Conservation (phyloP, 768 basidiomycete species). For the Lyophyllum shimeji region DNA sequence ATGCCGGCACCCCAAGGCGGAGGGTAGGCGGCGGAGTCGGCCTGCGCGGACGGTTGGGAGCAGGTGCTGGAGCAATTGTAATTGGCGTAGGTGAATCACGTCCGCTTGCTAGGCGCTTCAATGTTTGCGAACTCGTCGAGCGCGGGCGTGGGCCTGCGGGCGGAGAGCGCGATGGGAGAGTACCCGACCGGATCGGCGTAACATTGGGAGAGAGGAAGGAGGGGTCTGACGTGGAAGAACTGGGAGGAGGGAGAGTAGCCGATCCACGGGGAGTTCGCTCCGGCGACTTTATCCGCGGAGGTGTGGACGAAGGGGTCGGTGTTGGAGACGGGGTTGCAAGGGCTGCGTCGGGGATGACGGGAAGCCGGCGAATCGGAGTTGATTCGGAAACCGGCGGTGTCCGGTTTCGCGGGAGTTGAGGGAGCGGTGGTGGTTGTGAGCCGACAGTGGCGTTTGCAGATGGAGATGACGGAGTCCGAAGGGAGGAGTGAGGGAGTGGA, state of each 20-base stretch:
- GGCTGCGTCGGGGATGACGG: slow-evolving; percentile 12
- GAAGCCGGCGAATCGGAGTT: slow-evolving; percentile 15
- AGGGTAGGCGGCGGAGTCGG: slow-evolving; percentile 1
- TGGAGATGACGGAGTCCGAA: slow-evolving; percentile 1
- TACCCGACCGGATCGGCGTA: slow-evolving; percentile 9
- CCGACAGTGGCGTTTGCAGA: neutral
- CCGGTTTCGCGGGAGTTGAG: neutral
- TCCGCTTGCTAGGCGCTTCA: slow-evolving; percentile 2
- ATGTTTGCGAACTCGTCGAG: slow-evolving; percentile 7
- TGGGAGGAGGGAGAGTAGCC: slow-evolving; percentile 3
- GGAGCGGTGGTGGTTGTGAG: neutral
- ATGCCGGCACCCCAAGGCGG: neutral
- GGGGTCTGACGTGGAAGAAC: slow-evolving; percentile 5
- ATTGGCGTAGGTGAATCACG: slow-evolving; percentile 8
- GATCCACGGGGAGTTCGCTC: slow-evolving; percentile 1
- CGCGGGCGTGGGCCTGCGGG: slow-evolving; percentile 18
- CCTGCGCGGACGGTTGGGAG: neutral
- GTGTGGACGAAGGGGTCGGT: neutral
- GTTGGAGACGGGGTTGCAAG: neutral
- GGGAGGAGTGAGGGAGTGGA: neutral
- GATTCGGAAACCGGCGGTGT: slow-evolving; percentile 1
- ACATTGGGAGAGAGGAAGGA: slow-evolving; percentile 3
- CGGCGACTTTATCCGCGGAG: neutral
- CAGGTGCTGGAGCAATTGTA: slow-evolving; percentile 10
- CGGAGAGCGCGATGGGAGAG: slow-evolving; percentile 10